Conservation (phyloP, 495 filamentous ascomycete genomes). For the Neurospora pannonica region DNA sequence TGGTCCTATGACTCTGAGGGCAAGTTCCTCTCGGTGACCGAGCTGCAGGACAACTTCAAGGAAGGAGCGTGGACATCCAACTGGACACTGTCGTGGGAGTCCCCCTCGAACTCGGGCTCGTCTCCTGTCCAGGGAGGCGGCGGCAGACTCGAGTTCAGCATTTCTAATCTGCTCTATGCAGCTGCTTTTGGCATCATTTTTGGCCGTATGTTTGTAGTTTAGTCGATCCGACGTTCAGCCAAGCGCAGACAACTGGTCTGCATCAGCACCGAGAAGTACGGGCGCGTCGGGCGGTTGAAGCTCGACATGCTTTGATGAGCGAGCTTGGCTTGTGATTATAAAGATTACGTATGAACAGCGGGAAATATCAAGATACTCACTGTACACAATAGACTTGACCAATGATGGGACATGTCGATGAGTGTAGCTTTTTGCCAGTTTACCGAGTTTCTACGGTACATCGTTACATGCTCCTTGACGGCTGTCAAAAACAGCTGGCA, state of each 20-base stretch:
- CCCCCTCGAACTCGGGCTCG: background rate
- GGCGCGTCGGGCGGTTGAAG: background rate
- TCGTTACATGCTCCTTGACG: background rate
- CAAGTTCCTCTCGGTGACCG: slow-evolving; percentile 4
- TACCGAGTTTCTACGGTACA: too few relatives aligned
- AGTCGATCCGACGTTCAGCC: background rate
- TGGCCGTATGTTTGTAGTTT: background rate
- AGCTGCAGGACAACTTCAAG: slow-evolving; percentile 7
- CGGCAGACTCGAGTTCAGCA: background rate
- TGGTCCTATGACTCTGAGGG: slow-evolving; percentile 39
- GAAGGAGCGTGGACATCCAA: slow-evolving; percentile 14
- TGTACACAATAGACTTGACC: too few relatives aligned
- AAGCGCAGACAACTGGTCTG: background rate
- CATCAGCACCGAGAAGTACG: background rate
- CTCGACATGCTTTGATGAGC: background rate
- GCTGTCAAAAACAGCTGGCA: background rate
- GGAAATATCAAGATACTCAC: too few relatives aligned
- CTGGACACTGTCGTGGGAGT: slow-evolving; percentile 18
- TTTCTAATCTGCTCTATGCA: background rate
- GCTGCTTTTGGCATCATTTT: background rate
- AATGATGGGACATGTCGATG: background rate
- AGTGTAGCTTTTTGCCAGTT: too few relatives aligned
- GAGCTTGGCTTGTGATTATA: background rate
- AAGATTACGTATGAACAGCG: too few relatives aligned
- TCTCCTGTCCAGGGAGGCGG: background rate